Evolutionary conservation across 2,329 filamentous ascomycete species (phyloP).

Genomic region (Chalaropsis ovoidea): DNA sequence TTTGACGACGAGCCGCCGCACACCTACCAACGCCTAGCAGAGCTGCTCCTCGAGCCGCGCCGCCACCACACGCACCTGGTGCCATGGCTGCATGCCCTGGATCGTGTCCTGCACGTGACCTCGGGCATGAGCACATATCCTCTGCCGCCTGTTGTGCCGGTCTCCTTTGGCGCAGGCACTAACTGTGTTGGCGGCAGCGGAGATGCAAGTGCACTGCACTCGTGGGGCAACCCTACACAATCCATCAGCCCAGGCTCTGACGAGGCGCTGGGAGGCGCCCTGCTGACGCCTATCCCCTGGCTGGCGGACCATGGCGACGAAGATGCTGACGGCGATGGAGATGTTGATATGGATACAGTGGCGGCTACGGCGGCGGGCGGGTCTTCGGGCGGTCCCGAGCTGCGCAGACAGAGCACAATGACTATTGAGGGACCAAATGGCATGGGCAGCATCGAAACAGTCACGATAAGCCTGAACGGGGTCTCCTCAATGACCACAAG

Average conservation of each 20-base stretch:
- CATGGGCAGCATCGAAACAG: conserved; percentile 68
- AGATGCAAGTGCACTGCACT: conserved; percentile 29
- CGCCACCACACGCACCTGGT: conserved; percentile 72
- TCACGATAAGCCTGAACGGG: conserved; percentile 64
- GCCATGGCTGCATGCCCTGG: conserved; percentile 79
- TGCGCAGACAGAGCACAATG: conserved; percentile 64
- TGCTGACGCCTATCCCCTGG: conserved; percentile 93
- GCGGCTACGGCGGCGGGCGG: conserved; percentile 20
- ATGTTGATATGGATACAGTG: conserved; percentile 18
- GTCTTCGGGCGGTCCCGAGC: conserved; percentile 35
- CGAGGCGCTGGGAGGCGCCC: conserved; percentile 77
- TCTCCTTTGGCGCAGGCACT: conserved; percentile 53
- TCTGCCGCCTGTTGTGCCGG: conserved; percentile 52
- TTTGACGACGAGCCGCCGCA: conserved; percentile 75
- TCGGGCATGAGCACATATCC: conserved; percentile 74
- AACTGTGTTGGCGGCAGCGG: conserved; percentile 34
- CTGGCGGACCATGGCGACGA: conserved; percentile 40
- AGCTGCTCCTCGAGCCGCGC: conserved; percentile 68
- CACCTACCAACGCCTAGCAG: conserved; percentile 82
- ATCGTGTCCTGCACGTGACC: conserved; percentile 82
- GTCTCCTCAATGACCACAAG: conserved; percentile 41
- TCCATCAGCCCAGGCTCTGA: conserved; percentile 59
- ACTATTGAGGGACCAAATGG: conserved; percentile 75
- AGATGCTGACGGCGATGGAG: conserved; percentile 29
- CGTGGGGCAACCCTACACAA: conserved; percentile 41